Percentiles rank a stretch among this genome's conserved stretches.
These are phyloP conservation scores for Emmonsia crescens DNA, from an alignment of 2,329 filamentous ascomycete genomes.

Conservation along the genomic window DNA sequence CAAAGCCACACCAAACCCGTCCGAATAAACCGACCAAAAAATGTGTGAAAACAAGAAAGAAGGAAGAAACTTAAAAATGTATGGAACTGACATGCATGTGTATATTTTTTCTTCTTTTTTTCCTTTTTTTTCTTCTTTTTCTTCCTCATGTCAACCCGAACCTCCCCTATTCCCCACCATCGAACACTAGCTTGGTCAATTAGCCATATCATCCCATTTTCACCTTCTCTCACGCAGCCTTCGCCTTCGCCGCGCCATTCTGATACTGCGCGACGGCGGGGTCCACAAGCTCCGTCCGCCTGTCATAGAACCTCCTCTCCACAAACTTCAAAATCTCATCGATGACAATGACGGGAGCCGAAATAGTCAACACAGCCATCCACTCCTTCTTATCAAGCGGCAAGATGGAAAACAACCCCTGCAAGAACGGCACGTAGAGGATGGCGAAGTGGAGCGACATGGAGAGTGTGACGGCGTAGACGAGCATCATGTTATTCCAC, in stretches of 20 bases:
- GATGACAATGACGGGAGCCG: slow-evolving; percentile 66
- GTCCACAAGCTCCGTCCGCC: not conserved
- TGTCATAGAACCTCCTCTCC: not conserved
- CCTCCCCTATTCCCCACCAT: too few relatives aligned
- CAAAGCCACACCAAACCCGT: not conserved
- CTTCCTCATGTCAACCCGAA: not conserved
- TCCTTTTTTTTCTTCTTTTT: not conserved
- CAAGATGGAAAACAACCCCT: slow-evolving; percentile 79
- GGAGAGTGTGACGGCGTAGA: slow-evolving; percentile 83
- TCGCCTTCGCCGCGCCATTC: not conserved
- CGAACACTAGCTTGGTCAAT: not conserved
- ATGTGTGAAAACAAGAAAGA: not conserved
- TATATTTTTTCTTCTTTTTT: not conserved
- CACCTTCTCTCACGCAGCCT: not conserved
- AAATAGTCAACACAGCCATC: slow-evolving; percentile 82
- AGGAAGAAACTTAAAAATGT: not conserved
- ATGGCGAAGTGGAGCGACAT: slow-evolving; percentile 94
- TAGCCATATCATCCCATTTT: not conserved
- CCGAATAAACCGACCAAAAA: not conserved
- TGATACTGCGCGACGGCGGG: not conserved
- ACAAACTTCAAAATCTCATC: not conserved
- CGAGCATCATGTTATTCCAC: slow-evolving; percentile 98
- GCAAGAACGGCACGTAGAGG: slow-evolving; percentile 81
- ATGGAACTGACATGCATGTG: not conserved
- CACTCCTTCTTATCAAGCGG: slow-evolving; percentile 79